phyloP scores from a whole-genome alignment of 768 basidiomycete species.

The Mycena kentingensis region DNA sequence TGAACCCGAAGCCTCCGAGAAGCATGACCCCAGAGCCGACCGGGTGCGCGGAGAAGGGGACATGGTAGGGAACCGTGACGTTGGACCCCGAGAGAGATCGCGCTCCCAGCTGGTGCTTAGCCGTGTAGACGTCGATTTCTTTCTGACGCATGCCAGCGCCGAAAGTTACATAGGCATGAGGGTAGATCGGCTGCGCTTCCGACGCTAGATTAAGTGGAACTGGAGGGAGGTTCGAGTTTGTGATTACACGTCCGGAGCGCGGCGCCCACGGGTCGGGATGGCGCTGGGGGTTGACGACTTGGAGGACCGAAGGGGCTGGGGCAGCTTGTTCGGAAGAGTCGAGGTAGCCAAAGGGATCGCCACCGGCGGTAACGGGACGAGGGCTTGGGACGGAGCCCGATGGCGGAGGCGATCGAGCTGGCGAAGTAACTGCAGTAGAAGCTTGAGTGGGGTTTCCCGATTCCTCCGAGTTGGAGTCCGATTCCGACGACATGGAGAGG shows the following conservation, averaged over 20 bases:
- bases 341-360: constrained; percentile 66
- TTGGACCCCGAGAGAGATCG: constrained; percentile 50
- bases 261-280: constrained; percentile 41
- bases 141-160: constrained; percentile 86
- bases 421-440: constrained; percentile 34
- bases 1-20: constrained; percentile 86
- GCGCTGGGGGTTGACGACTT: constrained; percentile 35
- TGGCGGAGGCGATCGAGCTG: constrained; percentile 23
- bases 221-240: constrained; percentile 34
- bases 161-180: constrained; percentile 81
- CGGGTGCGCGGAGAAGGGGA: constrained; percentile 80
- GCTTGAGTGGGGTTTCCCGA: neutral
- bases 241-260: constrained; percentile 26
- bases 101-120: constrained; percentile 65
- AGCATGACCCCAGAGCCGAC: constrained; percentile 80
- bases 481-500: constrained; percentile 5
- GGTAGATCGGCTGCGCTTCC: constrained; percentile 60
- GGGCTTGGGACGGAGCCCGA: constrained; percentile 12
- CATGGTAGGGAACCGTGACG: constrained; percentile 72
- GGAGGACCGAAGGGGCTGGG: constrained; percentile 33
- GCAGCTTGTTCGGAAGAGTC: constrained; percentile 37
- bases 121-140: constrained; percentile 77
- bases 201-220: constrained; percentile 42
- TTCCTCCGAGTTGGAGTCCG: constrained; percentile 14
- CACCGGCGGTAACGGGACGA: constrained; percentile 27